Conservation (phyloP, 208 protist species). For the Acanthamoeba culbertsoni region DNA sequence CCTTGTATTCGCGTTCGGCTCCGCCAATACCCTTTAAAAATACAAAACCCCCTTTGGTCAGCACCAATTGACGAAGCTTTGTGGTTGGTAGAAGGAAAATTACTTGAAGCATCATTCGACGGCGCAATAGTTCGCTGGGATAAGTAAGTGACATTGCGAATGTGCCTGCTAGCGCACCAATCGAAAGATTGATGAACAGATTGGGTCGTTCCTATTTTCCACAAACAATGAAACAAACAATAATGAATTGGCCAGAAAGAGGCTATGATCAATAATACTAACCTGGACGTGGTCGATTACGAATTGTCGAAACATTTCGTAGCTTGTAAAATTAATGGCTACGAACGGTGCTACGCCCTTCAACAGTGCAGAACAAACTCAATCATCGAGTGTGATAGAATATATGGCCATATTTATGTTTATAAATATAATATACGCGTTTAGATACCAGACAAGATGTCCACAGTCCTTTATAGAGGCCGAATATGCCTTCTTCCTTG, state of each 20-base stretch:
- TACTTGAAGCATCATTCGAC: not conserved
- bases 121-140: not conserved
- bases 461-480: conserved; percentile 39
- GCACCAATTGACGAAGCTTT: not conserved
- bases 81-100: not conserved
- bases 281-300: not conserved
- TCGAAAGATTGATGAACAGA: not conserved
- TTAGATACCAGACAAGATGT: not conserved
- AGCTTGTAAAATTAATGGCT: conserved; percentile 36
- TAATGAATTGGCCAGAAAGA: too few relatives aligned
- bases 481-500: not conserved
- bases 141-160: conserved; percentile 16
- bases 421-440: too few relatives aligned
- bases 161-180: conserved; percentile 3
- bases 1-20: not conserved
- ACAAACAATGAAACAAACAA: too few relatives aligned
- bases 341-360: conserved; percentile 18
- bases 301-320: not conserved
- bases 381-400: too few relatives aligned
- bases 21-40: not conserved
- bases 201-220: not conserved
- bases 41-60: not conserved
- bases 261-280: too few relatives aligned
- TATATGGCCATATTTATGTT: too few relatives aligned
- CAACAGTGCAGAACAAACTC: not conserved